Percentiles rank a stretch among this genome's conserved stretches.
These are phyloP conservation scores for Phlebiopsis flavidoalba DNA, from an alignment of 768 basidiomycete species.

Conservation along the genomic window DNA sequence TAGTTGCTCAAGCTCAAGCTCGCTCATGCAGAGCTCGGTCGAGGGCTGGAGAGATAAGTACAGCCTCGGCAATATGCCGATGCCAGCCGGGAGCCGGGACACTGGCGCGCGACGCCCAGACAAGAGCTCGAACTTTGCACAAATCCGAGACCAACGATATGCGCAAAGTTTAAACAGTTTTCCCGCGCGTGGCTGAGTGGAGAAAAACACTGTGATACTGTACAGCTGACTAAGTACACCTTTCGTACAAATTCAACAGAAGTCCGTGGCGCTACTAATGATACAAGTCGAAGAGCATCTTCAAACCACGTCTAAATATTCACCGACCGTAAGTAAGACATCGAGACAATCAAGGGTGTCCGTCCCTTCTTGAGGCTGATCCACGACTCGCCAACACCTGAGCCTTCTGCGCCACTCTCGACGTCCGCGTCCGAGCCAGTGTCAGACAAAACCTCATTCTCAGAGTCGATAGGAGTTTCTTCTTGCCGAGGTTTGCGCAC, in stretches of 20 bases:
- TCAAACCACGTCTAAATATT: no score
- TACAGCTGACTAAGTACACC: background rate
- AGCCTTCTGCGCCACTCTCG: constrained; percentile 50
- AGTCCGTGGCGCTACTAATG: background rate
- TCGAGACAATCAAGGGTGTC: background rate
- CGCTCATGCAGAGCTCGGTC: no score
- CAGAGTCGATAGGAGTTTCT: constrained; percentile 20
- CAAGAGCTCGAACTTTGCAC: no score
- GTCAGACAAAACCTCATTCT: constrained; percentile 30
- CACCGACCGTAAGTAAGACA: no score
- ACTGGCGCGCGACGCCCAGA: no score
- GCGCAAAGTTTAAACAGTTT: background rate
- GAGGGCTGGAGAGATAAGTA: no score
- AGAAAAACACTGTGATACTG: background rate
- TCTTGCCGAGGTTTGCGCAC: background rate
- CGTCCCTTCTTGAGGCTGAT: constrained; percentile 43
- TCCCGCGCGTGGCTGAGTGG: background rate
- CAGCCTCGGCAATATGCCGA: no score
- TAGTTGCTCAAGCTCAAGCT: no score
- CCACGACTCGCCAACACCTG: constrained; percentile 62
- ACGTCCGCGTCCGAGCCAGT: constrained; percentile 61
- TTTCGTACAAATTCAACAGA: background rate
- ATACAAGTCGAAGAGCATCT: background rate
- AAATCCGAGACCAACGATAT: no score
- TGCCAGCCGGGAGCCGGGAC: no score